These are phyloP conservation scores for Prunus yedoensis DNA, from an alignment of 331 rosid species.

Conservation along the genomic window DNA sequence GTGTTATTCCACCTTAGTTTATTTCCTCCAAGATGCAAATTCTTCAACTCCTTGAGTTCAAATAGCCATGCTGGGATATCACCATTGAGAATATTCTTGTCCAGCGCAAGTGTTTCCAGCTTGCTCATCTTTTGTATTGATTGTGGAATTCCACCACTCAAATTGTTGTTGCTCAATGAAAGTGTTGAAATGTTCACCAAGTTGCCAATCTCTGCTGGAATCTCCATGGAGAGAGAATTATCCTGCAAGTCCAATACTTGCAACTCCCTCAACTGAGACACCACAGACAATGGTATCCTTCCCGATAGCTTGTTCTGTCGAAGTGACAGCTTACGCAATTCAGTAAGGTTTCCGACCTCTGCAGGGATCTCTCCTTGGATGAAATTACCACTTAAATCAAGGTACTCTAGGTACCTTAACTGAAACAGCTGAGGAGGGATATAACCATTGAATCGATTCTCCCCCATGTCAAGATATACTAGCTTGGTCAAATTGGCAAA, in stretches of 20 bases:
- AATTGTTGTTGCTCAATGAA: slow-evolving; percentile 21
- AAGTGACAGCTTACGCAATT: slow-evolving; percentile 10
- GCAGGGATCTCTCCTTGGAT: slow-evolving; percentile 17
- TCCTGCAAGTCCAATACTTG: slow-evolving; percentile 18
- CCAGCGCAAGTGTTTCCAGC: slow-evolving; percentile 10
- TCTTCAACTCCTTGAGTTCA: slow-evolving; percentile 16
- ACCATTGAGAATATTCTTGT: slow-evolving; percentile 19
- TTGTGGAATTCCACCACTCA: slow-evolving; percentile 33
- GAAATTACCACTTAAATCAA: slow-evolving; percentile 24
- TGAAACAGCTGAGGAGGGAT: slow-evolving; percentile 21
- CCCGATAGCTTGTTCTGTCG: slow-evolving; percentile 6
- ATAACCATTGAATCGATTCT: slow-evolving; percentile 18
- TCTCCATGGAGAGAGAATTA: slow-evolving; percentile 13
- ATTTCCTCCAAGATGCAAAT: slow-evolving; percentile 26
- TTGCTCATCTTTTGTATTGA: slow-evolving; percentile 19
- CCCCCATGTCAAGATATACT: slow-evolving; percentile 22
- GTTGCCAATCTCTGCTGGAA: slow-evolving; percentile 23
- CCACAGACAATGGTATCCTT: slow-evolving; percentile 7
- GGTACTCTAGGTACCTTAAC: slow-evolving; percentile 16
- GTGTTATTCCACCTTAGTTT: slow-evolving; percentile 26
- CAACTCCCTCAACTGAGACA: neutral
- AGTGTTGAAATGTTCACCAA: slow-evolving; percentile 23
- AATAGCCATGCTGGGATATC: slow-evolving; percentile 25
- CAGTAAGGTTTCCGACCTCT: slow-evolving; percentile 18
- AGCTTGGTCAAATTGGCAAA: slow-evolving; percentile 26